phyloP scores from a whole-genome alignment of 352 stramenopile species.

The Phytopythium kandeliae region DNA sequence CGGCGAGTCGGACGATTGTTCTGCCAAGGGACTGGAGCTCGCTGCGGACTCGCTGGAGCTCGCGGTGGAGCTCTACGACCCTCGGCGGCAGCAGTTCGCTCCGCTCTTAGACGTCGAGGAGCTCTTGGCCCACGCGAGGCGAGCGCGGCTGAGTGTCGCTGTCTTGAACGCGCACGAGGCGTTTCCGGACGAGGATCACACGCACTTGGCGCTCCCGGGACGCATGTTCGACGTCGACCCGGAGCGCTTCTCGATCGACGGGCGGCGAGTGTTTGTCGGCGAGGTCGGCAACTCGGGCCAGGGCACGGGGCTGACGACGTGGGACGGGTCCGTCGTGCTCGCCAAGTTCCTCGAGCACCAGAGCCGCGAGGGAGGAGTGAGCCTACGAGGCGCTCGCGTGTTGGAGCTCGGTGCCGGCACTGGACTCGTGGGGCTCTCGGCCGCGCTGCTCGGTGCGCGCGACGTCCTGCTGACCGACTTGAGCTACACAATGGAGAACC shows the following conservation, averaged over 20 bases:
- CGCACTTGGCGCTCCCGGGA: constrained; percentile 38
- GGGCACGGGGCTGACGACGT: constrained; percentile 87
- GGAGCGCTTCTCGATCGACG: constrained; percentile 49
- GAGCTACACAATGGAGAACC: constrained; percentile 82
- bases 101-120: constrained; percentile 17
- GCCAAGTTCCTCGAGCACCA: constrained; percentile 87
- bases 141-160: constrained; percentile 34
- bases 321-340: constrained; percentile 89
- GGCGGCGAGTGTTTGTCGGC: constrained; percentile 34
- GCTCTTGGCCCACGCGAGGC: constrained; percentile 17
- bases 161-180: constrained; percentile 16
- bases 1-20: neutral
- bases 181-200: constrained; percentile 10
- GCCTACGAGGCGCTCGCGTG: constrained; percentile 35
- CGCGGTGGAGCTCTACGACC: constrained; percentile 34
- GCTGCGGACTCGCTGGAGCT: constrained; percentile 11
- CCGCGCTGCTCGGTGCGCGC: constrained; percentile 65
- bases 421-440: constrained; percentile 78
- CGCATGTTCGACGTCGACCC: constrained; percentile 54
- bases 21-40: neutral
- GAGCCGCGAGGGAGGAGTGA: constrained; percentile 5
- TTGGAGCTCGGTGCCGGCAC: constrained; percentile 86
- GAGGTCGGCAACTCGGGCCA: constrained; percentile 79
- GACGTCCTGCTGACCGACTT: constrained; percentile 85
- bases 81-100: constrained; percentile 25